Evolutionary conservation across 179 eudicot species (phyloP).

Genomic region (Sideroxylon spinosum): DNA sequence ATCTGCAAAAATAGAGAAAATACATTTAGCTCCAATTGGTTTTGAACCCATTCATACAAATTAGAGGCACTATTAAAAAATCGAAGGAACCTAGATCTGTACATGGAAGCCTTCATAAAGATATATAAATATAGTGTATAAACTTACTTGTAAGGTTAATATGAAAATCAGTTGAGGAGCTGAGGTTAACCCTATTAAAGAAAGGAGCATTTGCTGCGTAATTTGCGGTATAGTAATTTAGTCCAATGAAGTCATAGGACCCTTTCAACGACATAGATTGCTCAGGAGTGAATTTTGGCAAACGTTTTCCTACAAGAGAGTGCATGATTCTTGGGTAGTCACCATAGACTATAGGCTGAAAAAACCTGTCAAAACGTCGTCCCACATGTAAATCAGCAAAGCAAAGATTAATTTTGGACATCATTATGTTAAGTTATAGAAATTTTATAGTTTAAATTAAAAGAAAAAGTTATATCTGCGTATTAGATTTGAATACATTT

Average conservation of each 20-base stretch:
- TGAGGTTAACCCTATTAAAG: neutral
- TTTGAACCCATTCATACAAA: neutral
- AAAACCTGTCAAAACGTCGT: slow-evolving; percentile 5
- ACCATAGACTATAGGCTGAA: slow-evolving; percentile 11
- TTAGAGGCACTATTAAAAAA: no score
- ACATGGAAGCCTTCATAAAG: no score
- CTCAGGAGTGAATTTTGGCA: slow-evolving; percentile 8
- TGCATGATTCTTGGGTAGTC: slow-evolving; percentile 14
- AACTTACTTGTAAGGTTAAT: slow-evolving; percentile 21
- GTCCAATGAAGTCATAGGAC: slow-evolving; percentile 17
- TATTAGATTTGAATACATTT: no score
- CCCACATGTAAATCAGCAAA: no score
- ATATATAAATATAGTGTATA: neutral
- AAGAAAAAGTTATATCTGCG: no score
- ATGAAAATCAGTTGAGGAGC: neutral
- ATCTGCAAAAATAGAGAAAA: slow-evolving; percentile 2
- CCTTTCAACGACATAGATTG: slow-evolving; percentile 1
- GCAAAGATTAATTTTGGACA: no score
- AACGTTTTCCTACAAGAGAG: neutral
- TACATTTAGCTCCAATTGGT: neutral
- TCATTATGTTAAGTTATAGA: no score
- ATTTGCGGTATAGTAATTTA: slow-evolving; percentile 15
- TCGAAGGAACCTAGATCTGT: no score
- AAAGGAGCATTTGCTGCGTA: slow-evolving; percentile 9
- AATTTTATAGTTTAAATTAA: no score